Evolutionary conservation across 805 yeast species (phyloP), one percentile per base, ranked within the genome.

Genomic region (Zygosaccharomyces bisporus): DNA sequence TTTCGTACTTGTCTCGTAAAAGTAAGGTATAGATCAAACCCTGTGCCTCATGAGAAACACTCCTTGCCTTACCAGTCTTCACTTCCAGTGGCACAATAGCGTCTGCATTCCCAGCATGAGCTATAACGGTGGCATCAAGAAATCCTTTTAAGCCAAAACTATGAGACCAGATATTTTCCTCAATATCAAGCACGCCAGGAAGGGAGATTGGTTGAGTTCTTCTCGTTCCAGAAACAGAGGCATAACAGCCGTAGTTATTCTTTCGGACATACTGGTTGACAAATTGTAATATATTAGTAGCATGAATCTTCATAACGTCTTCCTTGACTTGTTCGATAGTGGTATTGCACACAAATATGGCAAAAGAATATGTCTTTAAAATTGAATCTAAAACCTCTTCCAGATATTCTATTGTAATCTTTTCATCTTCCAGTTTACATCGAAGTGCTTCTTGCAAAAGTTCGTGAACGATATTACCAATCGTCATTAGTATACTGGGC

Each of bases 91-190:
- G 98, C 1, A 80, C 74, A 9, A 88, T 73, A n/a, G 76, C 75
- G 1, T 53, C 51, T 10, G 61, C 57, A 4, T 70, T 70, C 34
- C 68, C 67, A 6, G 74, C 58, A 19, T 68, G 62, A 0, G 85
- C 83, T 52, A 83, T 84, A 1, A 88, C 73, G 0, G 96, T 88
- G 2, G 83, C 96, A 67, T 93, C 99, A 13, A 90, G 79, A 54
- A 83, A 78, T 0, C 99, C 99, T 53, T 87, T 79, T 6, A 93
- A 65, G 0, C 99, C 99, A 67, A 76, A 89, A 58, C 78, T 75
- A 0, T 97, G 95, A 0, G 97, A 87, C 88, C 95, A 81, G 10
- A 93, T 82, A 54, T 81, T 85, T 56, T 93, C 97, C 63, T 93
- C 99, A 7, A 87, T 78, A 57, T 86, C 96, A 25, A 87, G 68